A percentile compares a stretch with the other conserved stretches of the same genome.
phyloP scores from a whole-genome alignment of 208 protist genomes.

The Acanthamoeba divionensis region DNA sequence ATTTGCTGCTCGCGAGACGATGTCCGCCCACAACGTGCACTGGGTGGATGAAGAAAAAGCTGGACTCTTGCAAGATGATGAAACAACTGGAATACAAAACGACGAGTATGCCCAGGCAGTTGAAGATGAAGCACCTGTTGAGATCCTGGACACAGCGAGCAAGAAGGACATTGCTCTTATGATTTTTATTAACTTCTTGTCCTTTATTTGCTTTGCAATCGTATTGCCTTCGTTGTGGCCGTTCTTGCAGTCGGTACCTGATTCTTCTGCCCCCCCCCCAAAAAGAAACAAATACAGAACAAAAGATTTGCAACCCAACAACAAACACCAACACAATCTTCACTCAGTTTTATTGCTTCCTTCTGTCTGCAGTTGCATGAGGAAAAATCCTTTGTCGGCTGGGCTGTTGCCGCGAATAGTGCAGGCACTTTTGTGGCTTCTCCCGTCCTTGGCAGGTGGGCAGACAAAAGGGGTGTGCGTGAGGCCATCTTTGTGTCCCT shows the following conservation, averaged over 20 bases:
- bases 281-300: not conserved
- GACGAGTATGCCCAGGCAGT: too few species aligned
- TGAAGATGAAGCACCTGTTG: not conserved
- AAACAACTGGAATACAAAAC: too few species aligned
- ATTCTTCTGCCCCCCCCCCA: not conserved
- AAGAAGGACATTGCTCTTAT: slow-evolving; percentile 51
- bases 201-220: slow-evolving; percentile 40
- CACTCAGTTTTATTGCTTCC: not conserved
- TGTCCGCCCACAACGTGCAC: too few species aligned
- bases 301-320: not conserved
- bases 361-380: not conserved
- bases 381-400: not conserved
- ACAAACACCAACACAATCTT: not conserved
- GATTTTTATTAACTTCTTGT: slow-evolving; percentile 57
- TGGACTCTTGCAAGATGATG: too few species aligned
- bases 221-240: slow-evolving; percentile 38
- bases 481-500: slow-evolving; percentile 31
- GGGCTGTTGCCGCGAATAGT: slow-evolving; percentile 15
- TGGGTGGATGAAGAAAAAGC: too few species aligned
- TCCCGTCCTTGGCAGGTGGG: slow-evolving; percentile 28
- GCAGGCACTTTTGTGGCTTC: slow-evolving; percentile 20
- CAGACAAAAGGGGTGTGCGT: not conserved
- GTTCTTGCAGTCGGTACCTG: slow-evolving; percentile 16
- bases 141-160: not conserved
- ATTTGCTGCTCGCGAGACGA: too few species aligned